A percentile compares a stretch with the other conserved stretches of the same genome.
Evolutionary conservation across 2,329 filamentous ascomycete genomes (phyloP).

Genomic region (Lachnellula occidentalis): DNA sequence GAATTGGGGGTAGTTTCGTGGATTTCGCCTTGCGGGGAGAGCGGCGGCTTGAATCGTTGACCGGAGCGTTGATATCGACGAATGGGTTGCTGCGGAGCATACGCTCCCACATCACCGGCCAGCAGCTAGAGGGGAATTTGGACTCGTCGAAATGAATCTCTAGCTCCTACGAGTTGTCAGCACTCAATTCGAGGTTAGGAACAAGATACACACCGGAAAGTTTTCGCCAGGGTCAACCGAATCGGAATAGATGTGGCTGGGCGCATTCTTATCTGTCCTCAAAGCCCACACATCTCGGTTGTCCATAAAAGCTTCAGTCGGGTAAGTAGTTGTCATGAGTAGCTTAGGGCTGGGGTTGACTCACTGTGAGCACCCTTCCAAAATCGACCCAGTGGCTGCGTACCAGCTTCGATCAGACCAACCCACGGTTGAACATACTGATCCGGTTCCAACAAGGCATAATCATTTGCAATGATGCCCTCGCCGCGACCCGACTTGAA

Average conservation of each 20-base stretch:
- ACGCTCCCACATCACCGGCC: constrained; percentile 22
- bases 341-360: constrained; percentile 4
- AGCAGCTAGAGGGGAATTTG: constrained; percentile 11
- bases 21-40: constrained; percentile 2
- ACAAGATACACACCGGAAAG: constrained; percentile 20
- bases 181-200: neutral
- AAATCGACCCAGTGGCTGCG: constrained; percentile 33
- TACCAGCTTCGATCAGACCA: constrained; percentile 31
- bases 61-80: neutral
- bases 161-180: constrained; percentile 20
- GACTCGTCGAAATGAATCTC: constrained; percentile 24
- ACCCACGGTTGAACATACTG: constrained; percentile 41
- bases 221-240: constrained; percentile 16
- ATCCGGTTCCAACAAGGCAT: constrained; percentile 30
- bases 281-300: constrained; percentile 16
- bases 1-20: constrained; percentile 11
- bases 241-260: constrained; percentile 14
- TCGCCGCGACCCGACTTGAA: constrained; percentile 35
- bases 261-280: constrained; percentile 8
- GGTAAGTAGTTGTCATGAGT: constrained; percentile 4
- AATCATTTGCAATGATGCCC: constrained; percentile 33
- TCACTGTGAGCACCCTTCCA: constrained; percentile 48
- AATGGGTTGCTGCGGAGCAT: constrained; percentile 23
- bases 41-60: neutral
- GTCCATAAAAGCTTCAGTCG: constrained; percentile 18